Percentiles rank a stretch among this genome's conserved stretches.
phyloP scores from a whole-genome alignment of 805 yeast genomes.

The Myxozyma geophila region DNA sequence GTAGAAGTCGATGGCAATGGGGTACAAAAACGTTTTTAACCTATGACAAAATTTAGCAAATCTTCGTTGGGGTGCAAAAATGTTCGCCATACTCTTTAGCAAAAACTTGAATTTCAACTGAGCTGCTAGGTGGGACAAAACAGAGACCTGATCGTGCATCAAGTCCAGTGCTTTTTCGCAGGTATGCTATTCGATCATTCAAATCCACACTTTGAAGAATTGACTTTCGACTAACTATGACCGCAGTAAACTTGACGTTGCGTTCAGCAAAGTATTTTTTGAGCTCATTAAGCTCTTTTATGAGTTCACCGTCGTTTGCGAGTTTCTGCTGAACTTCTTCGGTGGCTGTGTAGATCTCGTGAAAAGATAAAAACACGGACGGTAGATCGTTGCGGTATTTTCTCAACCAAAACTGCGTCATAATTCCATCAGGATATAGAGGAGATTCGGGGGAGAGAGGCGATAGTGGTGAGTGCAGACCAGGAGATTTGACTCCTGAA shows the following conservation, averaged over 20 bases:
- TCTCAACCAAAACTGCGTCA: slow-evolving; percentile 57
- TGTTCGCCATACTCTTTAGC: slow-evolving; percentile 43
- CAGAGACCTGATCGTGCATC: slow-evolving; percentile 53
- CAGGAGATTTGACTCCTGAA: slow-evolving; percentile 5
- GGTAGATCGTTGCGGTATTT: slow-evolving; percentile 59
- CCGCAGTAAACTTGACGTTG: slow-evolving; percentile 46
- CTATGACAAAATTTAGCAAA: slow-evolving; percentile 6
- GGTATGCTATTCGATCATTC: slow-evolving; percentile 45
- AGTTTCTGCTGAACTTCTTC: slow-evolving; percentile 40
- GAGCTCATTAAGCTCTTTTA: slow-evolving; percentile 47
- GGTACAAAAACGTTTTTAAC: slow-evolving; percentile 48
- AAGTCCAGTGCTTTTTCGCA: slow-evolving; percentile 52
- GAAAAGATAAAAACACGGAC: slow-evolving; percentile 52
- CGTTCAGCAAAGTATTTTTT: slow-evolving; percentile 44
- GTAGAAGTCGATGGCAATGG: slow-evolving; percentile 54
- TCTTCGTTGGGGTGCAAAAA: neutral
- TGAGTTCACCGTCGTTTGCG: slow-evolving; percentile 43
- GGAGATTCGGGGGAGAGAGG: slow-evolving; percentile 52
- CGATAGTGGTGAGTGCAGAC: slow-evolving; percentile 47
- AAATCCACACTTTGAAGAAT: slow-evolving; percentile 43
- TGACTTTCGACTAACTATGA: slow-evolving; percentile 45
- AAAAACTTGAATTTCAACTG: slow-evolving; percentile 50
- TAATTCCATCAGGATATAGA: slow-evolving; percentile 50
- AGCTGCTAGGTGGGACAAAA: slow-evolving; percentile 50
- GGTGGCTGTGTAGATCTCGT: slow-evolving; percentile 46